Evolutionary conservation across 176 grass and related monocot species (phyloP).

Genomic region (Tuctoria greenei): DNA sequence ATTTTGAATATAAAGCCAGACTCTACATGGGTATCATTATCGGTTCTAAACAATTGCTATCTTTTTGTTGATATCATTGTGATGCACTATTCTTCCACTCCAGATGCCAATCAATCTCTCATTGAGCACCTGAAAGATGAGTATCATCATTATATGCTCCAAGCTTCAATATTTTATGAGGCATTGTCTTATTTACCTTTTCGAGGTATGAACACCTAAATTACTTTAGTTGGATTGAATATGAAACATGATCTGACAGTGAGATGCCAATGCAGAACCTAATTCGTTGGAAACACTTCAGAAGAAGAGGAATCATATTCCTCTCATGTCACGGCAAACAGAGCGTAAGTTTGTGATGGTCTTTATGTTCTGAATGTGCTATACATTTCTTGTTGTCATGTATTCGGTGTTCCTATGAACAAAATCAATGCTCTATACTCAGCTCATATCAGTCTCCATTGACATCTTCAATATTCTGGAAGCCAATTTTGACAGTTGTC

Average conservation of each 20-base stretch:
- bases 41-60: not conserved
- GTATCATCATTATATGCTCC: conserved; percentile 67
- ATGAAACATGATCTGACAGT: conserved; percentile 21
- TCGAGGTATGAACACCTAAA: conserved; percentile 41
- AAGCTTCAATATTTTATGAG: conserved; percentile 74
- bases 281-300: conserved; percentile 39
- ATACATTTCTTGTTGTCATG: not conserved
- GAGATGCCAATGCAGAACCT: conserved; percentile 50
- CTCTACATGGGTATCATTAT: not conserved
- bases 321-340: conserved; percentile 70
- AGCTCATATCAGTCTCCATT: not conserved
- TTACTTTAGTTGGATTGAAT: conserved; percentile 17
- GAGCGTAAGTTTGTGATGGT: conserved; percentile 56
- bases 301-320: conserved; percentile 80
- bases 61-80: conserved; percentile 18
- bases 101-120: conserved; percentile 61
- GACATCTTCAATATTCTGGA: conserved; percentile 8
- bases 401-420: not conserved
- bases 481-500: not conserved
- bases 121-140: conserved; percentile 75
- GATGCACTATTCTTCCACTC: conserved; percentile 4
- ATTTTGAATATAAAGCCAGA: conserved; percentile 1
- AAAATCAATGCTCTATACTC: not conserved
- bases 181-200: conserved; percentile 57
- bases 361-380: not conserved